Conservation (phyloP, 306 rosid genomes). For the Ochetophila trinervis region DNA sequence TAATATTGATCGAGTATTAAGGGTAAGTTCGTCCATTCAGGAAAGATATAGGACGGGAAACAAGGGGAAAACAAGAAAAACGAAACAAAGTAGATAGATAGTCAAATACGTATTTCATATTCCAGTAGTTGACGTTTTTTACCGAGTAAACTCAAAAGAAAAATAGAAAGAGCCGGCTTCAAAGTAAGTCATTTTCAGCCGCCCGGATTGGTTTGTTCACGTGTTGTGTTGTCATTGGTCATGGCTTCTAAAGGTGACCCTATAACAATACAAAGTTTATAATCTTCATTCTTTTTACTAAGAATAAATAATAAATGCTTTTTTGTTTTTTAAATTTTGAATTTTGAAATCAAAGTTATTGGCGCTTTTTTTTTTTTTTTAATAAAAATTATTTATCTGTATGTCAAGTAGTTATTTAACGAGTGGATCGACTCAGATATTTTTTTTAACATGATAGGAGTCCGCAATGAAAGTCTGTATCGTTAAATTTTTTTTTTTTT, state of each 20-base stretch:
- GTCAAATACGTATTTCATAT: slow-evolving; percentile 19
- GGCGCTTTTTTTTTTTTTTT: too few species aligned
- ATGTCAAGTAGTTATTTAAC: too few species aligned
- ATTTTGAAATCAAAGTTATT: slow-evolving; percentile 16
- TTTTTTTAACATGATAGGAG: too few species aligned
- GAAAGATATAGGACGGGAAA: neutral
- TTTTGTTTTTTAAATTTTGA: slow-evolving; percentile 8
- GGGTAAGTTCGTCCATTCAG: slow-evolving; percentile 10
- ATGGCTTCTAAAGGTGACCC: slow-evolving; percentile 23
- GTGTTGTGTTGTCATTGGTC: slow-evolving; percentile 31
- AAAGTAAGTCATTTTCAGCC: slow-evolving; percentile 38
- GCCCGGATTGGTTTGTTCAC: slow-evolving; percentile 22
- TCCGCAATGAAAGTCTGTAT: too few species aligned
- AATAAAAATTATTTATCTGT: too few species aligned
- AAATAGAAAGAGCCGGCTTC: slow-evolving; percentile 21
- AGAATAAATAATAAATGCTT: neutral
- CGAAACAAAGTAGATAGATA: neutral
- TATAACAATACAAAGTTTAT: slow-evolving; percentile 16
- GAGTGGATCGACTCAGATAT: too few species aligned
- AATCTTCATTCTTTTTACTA: neutral
- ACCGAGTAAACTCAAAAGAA: neutral
- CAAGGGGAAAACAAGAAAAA: neutral
- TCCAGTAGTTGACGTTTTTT: slow-evolving; percentile 13
- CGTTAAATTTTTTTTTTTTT: too few species aligned
- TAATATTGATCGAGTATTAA: neutral